A percentile compares a stretch with the other conserved stretches of the same genome.
Evolutionary conservation across 345 rosid species (phyloP).

Genomic region (Corymbia maculata): DNA sequence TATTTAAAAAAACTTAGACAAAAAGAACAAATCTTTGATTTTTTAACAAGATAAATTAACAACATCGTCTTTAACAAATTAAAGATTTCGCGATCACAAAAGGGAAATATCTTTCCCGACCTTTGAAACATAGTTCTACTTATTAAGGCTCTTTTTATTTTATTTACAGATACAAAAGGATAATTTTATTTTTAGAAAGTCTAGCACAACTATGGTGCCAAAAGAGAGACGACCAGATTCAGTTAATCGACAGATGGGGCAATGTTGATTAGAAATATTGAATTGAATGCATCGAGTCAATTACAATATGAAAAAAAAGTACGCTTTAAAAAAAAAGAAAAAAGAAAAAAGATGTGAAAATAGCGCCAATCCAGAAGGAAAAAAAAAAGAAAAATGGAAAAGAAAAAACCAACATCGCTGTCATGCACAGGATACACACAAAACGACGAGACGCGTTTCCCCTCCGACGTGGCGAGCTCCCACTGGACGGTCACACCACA

Average conservation of each 20-base stretch:
- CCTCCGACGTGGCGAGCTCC: background rate
- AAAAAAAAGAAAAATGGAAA: background rate
- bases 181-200: background rate
- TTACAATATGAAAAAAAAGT: background rate
- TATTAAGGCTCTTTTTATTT: background rate
- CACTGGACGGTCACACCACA: background rate
- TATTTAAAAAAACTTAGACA: background rate
- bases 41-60: background rate
- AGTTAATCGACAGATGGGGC: background rate
- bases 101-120: background rate
- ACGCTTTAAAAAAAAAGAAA: background rate
- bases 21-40: background rate
- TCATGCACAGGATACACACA: background rate
- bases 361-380: background rate
- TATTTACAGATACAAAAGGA: fast-evolving
- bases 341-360: background rate
- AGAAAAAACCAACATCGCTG: background rate
- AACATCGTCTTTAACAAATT: background rate
- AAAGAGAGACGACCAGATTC: background rate
- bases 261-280: background rate
- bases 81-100: fast-evolving
- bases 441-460: background rate
- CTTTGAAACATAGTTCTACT: background rate
- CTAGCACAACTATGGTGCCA: background rate
- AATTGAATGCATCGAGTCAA: background rate